Percentiles rank a stretch among this genome's conserved stretches.
Conservation (phyloP, 257 asterid species). For the Parsonsia alboflavescens region DNA sequence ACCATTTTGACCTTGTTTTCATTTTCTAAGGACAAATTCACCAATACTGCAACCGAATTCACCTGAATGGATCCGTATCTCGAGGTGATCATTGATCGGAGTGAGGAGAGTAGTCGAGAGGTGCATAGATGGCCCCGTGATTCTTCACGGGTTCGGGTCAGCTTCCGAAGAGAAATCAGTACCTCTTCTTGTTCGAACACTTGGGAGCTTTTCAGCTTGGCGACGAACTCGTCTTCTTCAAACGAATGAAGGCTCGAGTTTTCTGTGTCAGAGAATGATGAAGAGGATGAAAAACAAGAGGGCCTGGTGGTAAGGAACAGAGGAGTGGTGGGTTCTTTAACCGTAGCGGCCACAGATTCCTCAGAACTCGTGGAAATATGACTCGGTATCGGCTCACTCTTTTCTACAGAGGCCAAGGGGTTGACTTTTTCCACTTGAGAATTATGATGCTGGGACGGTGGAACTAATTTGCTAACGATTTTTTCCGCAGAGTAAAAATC, state of each 20-base stretch:
- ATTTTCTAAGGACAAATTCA: slow-evolving; percentile 74
- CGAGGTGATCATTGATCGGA: slow-evolving; percentile 48
- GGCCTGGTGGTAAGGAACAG: slow-evolving; percentile 44
- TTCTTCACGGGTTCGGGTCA: slow-evolving; percentile 75
- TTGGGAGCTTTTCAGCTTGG: slow-evolving; percentile 49
- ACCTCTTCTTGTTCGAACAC: slow-evolving; percentile 80
- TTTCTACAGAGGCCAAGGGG: neutral
- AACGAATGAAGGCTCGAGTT: slow-evolving; percentile 22
- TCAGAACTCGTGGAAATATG: slow-evolving; percentile 51
- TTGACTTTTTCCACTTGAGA: neutral
- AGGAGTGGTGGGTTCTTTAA: slow-evolving; percentile 30
- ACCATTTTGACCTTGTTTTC: slow-evolving; percentile 84
- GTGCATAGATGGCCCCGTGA: slow-evolving; percentile 63
- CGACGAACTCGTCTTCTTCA: slow-evolving; percentile 52
- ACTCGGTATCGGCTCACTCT: slow-evolving; percentile 36
- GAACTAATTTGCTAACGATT: slow-evolving; percentile 37
- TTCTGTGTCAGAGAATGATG: slow-evolving; percentile 52
- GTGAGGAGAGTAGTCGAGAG: slow-evolving; percentile 47
- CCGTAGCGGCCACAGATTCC: slow-evolving; percentile 42
- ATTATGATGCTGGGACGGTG: slow-evolving; percentile 6
- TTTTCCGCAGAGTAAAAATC: slow-evolving; percentile 57
- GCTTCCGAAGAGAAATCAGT: slow-evolving; percentile 44
- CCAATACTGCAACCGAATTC: slow-evolving; percentile 73
- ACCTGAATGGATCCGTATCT: slow-evolving; percentile 60
- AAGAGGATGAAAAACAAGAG: slow-evolving; percentile 52